phyloP scores from a whole-genome alignment of 805 yeast species.

The Candida gorgasii region DNA sequence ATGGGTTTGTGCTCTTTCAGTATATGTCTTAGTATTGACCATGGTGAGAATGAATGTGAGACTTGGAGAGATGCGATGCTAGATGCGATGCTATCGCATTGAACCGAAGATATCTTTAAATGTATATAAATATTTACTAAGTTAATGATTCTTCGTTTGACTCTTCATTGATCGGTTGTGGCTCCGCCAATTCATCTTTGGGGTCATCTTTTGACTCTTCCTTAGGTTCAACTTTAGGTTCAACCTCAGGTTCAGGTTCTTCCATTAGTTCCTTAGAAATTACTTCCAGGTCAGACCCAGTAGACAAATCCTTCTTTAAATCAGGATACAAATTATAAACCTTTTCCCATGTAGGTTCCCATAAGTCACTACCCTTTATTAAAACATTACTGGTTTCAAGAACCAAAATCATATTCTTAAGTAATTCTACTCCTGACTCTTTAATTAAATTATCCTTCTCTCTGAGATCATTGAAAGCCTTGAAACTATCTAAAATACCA shows the following conservation, averaged over 20 bases:
- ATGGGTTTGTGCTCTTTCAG: slow-evolving; percentile 69
- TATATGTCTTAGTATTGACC: slow-evolving; percentile 43
- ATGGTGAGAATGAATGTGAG: slow-evolving; percentile 1
- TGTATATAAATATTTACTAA: too few species aligned
- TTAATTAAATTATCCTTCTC: slow-evolving; percentile 21
- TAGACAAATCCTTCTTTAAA: slow-evolving; percentile 23
- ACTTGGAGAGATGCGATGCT: too few species aligned
- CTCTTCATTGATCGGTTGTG: not conserved
- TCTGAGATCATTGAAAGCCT: slow-evolving; percentile 25
- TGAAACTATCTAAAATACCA: slow-evolving; percentile 33
- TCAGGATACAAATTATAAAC: slow-evolving; percentile 31
- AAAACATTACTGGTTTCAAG: slow-evolving; percentile 30
- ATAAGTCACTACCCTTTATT: slow-evolving; percentile 24
- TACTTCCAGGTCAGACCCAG: not conserved
- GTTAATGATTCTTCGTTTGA: not conserved
- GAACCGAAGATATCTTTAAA: too few species aligned
- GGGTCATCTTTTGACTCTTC: not conserved
- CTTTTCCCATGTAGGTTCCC: slow-evolving; percentile 35
- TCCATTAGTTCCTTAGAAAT: not conserved
- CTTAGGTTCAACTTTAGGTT: not conserved
- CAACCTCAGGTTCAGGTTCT: slow-evolving; percentile 3
- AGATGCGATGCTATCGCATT: too few species aligned
- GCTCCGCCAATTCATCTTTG: too few species aligned
- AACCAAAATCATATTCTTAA: slow-evolving; percentile 45
- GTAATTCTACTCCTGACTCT: slow-evolving; percentile 38